Conservation (phyloP, 116 monocot species). For the Dioscorea cayenensis region DNA sequence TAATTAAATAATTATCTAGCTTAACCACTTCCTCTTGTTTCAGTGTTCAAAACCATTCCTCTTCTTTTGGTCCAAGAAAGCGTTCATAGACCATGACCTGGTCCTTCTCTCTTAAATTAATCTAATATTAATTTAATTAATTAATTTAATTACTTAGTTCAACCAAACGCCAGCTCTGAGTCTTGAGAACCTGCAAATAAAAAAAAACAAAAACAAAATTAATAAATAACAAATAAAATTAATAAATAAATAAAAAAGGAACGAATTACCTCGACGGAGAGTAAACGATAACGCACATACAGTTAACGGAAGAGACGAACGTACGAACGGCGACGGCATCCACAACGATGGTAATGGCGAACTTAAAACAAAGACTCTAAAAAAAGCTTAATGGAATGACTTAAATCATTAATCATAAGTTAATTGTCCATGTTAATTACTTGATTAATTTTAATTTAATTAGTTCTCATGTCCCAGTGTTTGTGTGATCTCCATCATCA, state of each 20-base stretch:
- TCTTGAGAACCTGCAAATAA: neutral
- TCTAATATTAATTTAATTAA: too few relatives aligned
- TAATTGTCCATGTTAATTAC: neutral
- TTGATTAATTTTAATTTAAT: neutral
- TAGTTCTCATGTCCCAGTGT: slow-evolving; percentile 1
- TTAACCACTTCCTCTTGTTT: too few relatives aligned
- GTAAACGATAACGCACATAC: neutral
- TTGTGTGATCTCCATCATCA: neutral
- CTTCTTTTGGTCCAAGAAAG: too few relatives aligned
- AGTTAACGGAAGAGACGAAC: neutral
- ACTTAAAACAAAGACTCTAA: neutral
- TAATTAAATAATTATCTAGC: too few relatives aligned
- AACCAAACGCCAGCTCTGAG: neutral
- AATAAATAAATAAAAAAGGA: neutral
- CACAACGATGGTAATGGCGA: neutral
- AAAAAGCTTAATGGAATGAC: neutral
- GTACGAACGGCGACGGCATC: neutral
- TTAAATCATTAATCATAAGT: too few relatives aligned
- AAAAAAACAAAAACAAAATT: neutral
- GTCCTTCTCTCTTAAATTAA: too few relatives aligned
- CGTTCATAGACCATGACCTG: too few relatives aligned
- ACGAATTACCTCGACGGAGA: neutral
- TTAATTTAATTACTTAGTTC: too few relatives aligned
- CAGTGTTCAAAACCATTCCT: too few relatives aligned
- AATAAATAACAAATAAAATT: neutral